phyloP scores from a whole-genome alignment of 352 stramenopile genomes.

The Phytophthora ramorum region DNA sequence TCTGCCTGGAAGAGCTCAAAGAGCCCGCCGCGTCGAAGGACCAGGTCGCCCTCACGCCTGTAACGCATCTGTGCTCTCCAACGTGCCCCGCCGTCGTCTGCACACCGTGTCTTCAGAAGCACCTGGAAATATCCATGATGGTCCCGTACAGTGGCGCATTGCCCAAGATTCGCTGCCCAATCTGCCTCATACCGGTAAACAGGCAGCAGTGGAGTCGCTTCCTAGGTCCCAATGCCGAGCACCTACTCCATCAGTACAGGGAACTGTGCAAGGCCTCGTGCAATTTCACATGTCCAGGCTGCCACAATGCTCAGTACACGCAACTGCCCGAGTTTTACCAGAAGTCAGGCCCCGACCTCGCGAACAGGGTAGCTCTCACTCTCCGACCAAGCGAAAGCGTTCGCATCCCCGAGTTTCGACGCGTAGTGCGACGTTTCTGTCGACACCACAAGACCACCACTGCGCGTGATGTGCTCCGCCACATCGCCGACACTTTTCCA shows the following conservation, averaged over 20 bases:
- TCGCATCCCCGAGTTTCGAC: slow-evolving; percentile 21
- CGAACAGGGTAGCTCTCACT: slow-evolving; percentile 11
- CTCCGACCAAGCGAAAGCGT: slow-evolving; percentile 1
- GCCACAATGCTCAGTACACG: slow-evolving; percentile 37
- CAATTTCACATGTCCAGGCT: slow-evolving; percentile 36
- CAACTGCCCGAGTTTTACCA: slow-evolving; percentile 33
- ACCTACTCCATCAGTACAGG: slow-evolving; percentile 18
- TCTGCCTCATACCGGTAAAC: slow-evolving; percentile 45
- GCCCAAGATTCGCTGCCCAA: slow-evolving; percentile 49
- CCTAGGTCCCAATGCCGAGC: no score
- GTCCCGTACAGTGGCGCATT: slow-evolving; percentile 47
- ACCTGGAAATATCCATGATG: slow-evolving; percentile 35
- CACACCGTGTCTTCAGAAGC: slow-evolving; percentile 33
- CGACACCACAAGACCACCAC: slow-evolving; percentile 16
- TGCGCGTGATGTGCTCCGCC: slow-evolving; percentile 24
- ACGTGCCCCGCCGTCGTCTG: slow-evolving; percentile 44
- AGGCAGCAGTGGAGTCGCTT: slow-evolving; percentile 26
- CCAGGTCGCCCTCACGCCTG: not conserved
- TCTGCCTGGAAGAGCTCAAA: slow-evolving; percentile 44
- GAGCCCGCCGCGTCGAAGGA: slow-evolving; percentile 1
- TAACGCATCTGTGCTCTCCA: slow-evolving; percentile 35
- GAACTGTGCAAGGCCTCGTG: slow-evolving; percentile 29
- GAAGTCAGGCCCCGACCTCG: not conserved
- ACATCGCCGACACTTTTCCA: slow-evolving; percentile 7
- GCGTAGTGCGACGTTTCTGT: slow-evolving; percentile 25